These are phyloP conservation scores for Huntiella savannae DNA, from an alignment of 2,329 filamentous ascomycete genomes.

Conservation along the genomic window DNA sequence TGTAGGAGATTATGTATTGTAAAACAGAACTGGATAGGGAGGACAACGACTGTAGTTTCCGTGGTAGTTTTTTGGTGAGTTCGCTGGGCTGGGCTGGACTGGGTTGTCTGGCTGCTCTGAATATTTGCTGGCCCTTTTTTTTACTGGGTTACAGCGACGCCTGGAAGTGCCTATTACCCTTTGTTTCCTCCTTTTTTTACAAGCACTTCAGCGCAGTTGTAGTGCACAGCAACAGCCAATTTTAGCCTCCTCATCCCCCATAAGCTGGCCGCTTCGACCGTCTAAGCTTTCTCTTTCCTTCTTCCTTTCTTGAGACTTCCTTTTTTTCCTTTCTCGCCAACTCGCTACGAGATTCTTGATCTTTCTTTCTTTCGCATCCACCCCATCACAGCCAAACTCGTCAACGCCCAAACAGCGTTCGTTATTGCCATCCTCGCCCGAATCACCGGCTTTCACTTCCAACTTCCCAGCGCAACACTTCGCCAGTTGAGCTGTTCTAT, in stretches of 20 bases:
- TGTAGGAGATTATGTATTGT: no score
- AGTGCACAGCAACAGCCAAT: not conserved
- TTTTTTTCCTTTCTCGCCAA: constrained; percentile 4
- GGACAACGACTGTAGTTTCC: no score
- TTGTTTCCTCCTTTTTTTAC: constrained; percentile 8
- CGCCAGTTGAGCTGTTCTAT: constrained; percentile 15
- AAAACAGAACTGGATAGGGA: no score
- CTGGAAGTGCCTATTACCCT: not conserved
- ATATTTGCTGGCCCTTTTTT: no score
- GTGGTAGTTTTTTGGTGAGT: no score
- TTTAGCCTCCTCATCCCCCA: not conserved
- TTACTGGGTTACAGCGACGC: no score
- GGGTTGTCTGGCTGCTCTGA: no score
- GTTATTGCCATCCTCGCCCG: not conserved
- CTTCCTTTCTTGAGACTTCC: constrained; percentile 1
- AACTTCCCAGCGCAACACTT: constrained; percentile 11
- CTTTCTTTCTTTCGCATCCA: constrained; percentile 7
- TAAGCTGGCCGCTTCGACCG: constrained; percentile 1
- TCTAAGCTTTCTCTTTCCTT: constrained; percentile 8
- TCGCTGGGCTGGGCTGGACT: no score
- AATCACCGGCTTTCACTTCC: constrained; percentile 14
- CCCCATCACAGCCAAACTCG: constrained; percentile 8
- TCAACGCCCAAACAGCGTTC: not conserved
- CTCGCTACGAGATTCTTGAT: constrained; percentile 2
- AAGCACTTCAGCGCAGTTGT: not conserved